Percentiles rank a stretch among this genome's conserved stretches.
These are phyloP conservation scores for Candida boidinii DNA, from an alignment of 805 yeast genomes.

Conservation along the genomic window DNA sequence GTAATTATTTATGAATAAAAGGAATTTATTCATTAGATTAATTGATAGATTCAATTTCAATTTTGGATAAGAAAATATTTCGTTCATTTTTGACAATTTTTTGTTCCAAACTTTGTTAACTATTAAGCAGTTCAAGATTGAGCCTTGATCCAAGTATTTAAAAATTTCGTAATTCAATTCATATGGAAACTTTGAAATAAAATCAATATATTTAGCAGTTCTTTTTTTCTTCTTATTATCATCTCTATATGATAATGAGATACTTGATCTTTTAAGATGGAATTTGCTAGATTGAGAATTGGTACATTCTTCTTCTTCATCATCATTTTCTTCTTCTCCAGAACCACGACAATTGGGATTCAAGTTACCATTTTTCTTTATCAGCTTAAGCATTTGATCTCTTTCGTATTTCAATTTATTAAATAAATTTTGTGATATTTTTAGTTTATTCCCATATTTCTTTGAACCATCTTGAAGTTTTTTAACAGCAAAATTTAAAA, in stretches of 20 bases:
- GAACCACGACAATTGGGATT: background rate
- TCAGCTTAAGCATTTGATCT: background rate
- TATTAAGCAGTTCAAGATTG: slow-evolving; percentile 7
- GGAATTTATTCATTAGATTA: slow-evolving; percentile 9
- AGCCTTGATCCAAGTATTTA: slow-evolving; percentile 7
- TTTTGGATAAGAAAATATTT: slow-evolving; percentile 6
- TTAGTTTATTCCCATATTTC: slow-evolving; percentile 15
- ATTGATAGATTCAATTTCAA: slow-evolving; percentile 5
- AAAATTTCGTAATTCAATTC: slow-evolving; percentile 13
- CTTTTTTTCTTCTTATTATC: background rate
- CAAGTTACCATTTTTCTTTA: background rate
- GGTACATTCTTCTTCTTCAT: background rate
- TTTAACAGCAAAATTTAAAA: slow-evolving; percentile 28
- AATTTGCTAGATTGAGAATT: background rate
- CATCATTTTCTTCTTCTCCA: slow-evolving; percentile 1
- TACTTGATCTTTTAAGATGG: background rate
- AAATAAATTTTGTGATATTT: slow-evolving; percentile 26
- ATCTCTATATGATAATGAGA: background rate
- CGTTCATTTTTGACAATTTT: slow-evolving; percentile 5
- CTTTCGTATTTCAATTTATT: slow-evolving; percentile 14
- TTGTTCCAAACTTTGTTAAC: slow-evolving; percentile 14
- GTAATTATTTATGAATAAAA: slow-evolving; percentile 6
- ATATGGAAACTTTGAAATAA: slow-evolving; percentile 15
- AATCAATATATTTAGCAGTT: slow-evolving; percentile 8
- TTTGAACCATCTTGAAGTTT: slow-evolving; percentile 24